phyloP scores from a whole-genome alignment of 2,329 filamentous ascomycete genomes.

The Aulographum hederae region DNA sequence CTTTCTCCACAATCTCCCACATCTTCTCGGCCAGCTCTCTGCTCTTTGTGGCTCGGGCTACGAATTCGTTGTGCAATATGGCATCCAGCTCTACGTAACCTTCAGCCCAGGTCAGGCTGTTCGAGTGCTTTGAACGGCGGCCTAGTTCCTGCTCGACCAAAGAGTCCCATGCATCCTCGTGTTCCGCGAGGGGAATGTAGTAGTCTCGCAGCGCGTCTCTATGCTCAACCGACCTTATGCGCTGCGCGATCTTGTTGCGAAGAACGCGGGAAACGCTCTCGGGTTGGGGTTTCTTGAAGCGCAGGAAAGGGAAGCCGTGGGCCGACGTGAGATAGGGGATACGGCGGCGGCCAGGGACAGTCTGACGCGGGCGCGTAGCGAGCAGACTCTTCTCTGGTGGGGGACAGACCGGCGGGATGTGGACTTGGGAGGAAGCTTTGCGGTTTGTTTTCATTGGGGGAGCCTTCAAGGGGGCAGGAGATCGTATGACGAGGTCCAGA shows the following conservation, averaged over 20 bases:
- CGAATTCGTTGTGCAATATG: slow-evolving; percentile 8
- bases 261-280: slow-evolving; percentile 38
- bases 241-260: slow-evolving; percentile 28
- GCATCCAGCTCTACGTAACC: slow-evolving; percentile 6
- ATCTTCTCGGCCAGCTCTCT: slow-evolving; percentile 20
- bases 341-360: slow-evolving; percentile 33
- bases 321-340: slow-evolving; percentile 41
- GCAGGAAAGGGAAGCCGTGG: slow-evolving; percentile 43
- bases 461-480: slow-evolving; percentile 9
- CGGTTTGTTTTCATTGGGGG: slow-evolving; percentile 6
- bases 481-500: slow-evolving; percentile 9
- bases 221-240: slow-evolving; percentile 20
- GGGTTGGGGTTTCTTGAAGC: slow-evolving; percentile 48
- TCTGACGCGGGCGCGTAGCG: slow-evolving; percentile 28
- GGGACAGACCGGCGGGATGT: slow-evolving; percentile 19
- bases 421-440: slow-evolving; percentile 14
- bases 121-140: slow-evolving; percentile 4
- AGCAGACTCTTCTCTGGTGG: slow-evolving; percentile 26
- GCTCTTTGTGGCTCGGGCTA: slow-evolving; percentile 14
- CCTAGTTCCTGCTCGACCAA: slow-evolving; percentile 12
- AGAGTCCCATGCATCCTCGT: slow-evolving; percentile 32
- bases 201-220: no score
- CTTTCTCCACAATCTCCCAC: slow-evolving; percentile 27
- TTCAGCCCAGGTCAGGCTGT: slow-evolving; percentile 12
- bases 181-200: slow-evolving; percentile 16